A percentile compares a stretch with the other conserved stretches of the same genome.
Evolutionary conservation across 495 filamentous ascomycete species (phyloP).

Genomic region (Monascus purpureus): DNA sequence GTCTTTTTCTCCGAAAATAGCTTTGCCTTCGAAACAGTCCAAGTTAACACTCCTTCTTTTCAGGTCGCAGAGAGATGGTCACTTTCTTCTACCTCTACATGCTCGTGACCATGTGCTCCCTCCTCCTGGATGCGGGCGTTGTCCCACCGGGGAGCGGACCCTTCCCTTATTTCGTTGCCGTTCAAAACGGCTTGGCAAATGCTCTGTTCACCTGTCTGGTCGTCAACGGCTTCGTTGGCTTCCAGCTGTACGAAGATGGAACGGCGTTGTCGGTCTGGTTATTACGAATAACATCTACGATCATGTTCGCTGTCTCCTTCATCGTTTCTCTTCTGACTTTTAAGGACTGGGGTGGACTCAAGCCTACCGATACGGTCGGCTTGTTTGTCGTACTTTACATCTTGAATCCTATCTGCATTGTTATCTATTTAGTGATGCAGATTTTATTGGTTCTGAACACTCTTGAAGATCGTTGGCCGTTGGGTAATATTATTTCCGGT

Average conservation of each 20-base stretch:
- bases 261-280: slow-evolving; percentile 91
- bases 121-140: slow-evolving; percentile 88
- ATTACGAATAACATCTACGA: slow-evolving; percentile 58
- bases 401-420: slow-evolving; percentile 71
- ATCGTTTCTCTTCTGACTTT: slow-evolving; percentile 84
- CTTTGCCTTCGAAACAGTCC: neutral
- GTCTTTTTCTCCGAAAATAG: slow-evolving; percentile 19
- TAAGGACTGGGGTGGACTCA: slow-evolving; percentile 77
- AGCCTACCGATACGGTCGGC: slow-evolving; percentile 71
- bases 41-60: slow-evolving; percentile 6
- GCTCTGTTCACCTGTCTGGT: slow-evolving; percentile 79
- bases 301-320: slow-evolving; percentile 77
- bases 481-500: slow-evolving; percentile 88
- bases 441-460: slow-evolving; percentile 78
- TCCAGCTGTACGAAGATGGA: slow-evolving; percentile 98
- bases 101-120: slow-evolving; percentile 72
- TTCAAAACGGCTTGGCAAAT: slow-evolving; percentile 80
- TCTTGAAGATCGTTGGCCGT: slow-evolving; percentile 86
- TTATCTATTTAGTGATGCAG: slow-evolving; percentile 81
- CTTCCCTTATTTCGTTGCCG: slow-evolving; percentile 84
- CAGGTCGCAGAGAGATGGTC: slow-evolving; percentile 95
- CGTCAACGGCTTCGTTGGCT: slow-evolving; percentile 97
- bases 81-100: slow-evolving; percentile 97
- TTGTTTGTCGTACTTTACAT: slow-evolving; percentile 90
- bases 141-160: slow-evolving; percentile 64